A percentile compares a stretch with the other conserved stretches of the same genome.
Conservation (phyloP, 75 land plant genomes). For the Larix kaempferi region DNA sequence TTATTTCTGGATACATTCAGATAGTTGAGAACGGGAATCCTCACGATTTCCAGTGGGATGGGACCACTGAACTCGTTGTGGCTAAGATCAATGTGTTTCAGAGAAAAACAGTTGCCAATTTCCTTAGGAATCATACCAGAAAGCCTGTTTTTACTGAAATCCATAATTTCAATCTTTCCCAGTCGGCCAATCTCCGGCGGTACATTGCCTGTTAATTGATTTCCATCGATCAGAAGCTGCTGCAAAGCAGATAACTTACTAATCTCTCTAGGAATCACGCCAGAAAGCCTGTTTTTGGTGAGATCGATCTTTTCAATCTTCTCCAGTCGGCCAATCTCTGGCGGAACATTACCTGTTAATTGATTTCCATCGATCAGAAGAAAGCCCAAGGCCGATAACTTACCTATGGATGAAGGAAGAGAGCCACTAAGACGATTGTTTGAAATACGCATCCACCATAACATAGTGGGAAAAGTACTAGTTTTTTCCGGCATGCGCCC, state of each 20-base stretch:
- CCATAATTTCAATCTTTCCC: slow-evolving; percentile 9
- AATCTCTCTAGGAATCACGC: no score
- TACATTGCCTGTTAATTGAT: slow-evolving; percentile 19
- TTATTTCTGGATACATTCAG: slow-evolving; percentile 30
- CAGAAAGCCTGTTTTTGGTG: no score
- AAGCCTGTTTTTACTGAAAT: slow-evolving; percentile 20
- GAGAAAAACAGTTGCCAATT: slow-evolving; percentile 22
- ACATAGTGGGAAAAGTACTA: no score
- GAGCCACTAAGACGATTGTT: no score
- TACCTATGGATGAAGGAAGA: no score
- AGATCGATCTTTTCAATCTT: no score
- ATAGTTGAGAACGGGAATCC: slow-evolving; percentile 18
- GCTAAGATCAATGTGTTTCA: slow-evolving; percentile 28
- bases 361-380: no score
- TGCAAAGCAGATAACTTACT: slow-evolving; percentile 13
- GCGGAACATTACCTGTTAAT: no score
- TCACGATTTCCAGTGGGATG: slow-evolving; percentile 21
- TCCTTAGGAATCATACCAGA: slow-evolving; percentile 25
- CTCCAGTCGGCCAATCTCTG: no score
- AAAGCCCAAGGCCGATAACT: no score
- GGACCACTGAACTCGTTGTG: slow-evolving; percentile 25
- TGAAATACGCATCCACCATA: no score
- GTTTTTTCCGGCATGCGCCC: no score
- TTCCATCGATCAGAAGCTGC: slow-evolving; percentile 16
- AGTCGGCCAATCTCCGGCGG: slow-evolving; percentile 34